Evolutionary conservation across 495 filamentous ascomycete species (phyloP).

Genomic region (Penicillium goetzii): DNA sequence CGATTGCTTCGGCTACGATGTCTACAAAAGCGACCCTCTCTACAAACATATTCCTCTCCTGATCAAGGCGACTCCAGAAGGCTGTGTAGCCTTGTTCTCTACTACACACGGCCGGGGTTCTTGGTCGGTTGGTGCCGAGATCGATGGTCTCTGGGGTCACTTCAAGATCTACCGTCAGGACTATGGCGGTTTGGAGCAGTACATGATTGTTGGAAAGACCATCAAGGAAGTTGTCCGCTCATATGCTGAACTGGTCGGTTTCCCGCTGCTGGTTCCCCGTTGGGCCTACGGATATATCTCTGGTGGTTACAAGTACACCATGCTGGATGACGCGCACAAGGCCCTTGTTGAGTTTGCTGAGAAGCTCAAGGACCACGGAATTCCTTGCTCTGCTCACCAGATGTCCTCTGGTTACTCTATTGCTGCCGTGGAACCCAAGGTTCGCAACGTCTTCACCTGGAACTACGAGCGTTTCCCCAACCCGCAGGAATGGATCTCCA

Average conservation of each 20-base stretch:
- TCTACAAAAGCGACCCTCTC: conserved; percentile 68
- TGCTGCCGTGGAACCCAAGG: conserved; percentile 65
- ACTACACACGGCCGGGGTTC: conserved; percentile 63
- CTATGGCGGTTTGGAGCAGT: conserved; percentile 70
- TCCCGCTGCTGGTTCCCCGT: conserved; percentile 64
- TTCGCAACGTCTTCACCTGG: conserved; percentile 73
- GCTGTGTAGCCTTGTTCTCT: conserved; percentile 67
- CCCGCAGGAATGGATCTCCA: conserved; percentile 61
- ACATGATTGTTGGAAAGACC: conserved; percentile 66
- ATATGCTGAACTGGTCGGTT: conserved; percentile 68
- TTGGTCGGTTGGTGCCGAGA: conserved; percentile 70
- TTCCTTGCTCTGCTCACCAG: conserved; percentile 73
- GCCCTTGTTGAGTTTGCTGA: conserved; percentile 62
- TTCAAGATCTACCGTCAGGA: conserved; percentile 74
- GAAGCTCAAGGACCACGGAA: conserved; percentile 62
- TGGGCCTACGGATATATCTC: conserved; percentile 72
- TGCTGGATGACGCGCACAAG: conserved; percentile 63
- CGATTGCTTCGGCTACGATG: conserved; percentile 72
- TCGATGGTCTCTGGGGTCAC: conserved; percentile 71
- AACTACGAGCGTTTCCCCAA: conserved; percentile 67
- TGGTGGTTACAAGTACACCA: conserved; percentile 71
- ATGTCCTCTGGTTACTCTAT: conserved; percentile 74
- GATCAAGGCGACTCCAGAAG: conserved; percentile 62
- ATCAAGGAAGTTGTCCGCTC: conserved; percentile 64
- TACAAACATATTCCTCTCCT: conserved; percentile 75